phyloP scores from a whole-genome alignment of 345 rosid genomes.

The Gossypium mustelinum region DNA sequence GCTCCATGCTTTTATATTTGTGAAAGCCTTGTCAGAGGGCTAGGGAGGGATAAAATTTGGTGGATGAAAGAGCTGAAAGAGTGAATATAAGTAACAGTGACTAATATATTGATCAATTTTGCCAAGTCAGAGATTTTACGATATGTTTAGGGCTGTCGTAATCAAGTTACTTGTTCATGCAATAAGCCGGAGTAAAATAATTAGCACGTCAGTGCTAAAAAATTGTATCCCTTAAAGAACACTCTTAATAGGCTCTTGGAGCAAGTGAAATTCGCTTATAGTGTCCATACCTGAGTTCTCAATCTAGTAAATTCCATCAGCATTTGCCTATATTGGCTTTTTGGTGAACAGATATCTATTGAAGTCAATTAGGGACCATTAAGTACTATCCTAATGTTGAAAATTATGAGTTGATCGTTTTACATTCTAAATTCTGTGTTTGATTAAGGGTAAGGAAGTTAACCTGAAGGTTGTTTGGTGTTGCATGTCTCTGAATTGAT shows the following conservation, averaged over 20 bases:
- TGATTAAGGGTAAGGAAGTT: conserved; percentile 8
- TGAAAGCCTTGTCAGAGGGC: neutral
- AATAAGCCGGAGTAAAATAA: neutral
- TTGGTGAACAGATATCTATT: neutral
- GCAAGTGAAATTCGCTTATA: neutral
- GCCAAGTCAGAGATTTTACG: neutral
- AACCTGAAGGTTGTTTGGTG: conserved; percentile 13
- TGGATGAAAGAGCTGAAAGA: neutral
- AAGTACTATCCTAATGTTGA: neutral
- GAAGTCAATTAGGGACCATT: conserved; percentile 1
- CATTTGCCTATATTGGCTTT: neutral
- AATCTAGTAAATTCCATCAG: neutral
- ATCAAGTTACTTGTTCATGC: neutral
- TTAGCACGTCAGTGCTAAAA: neutral
- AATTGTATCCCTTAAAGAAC: neutral
- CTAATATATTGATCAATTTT: neutral
- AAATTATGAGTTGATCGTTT: neutral
- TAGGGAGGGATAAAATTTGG: neutral
- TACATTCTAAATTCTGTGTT: neutral
- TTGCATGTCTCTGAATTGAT: conserved; percentile 10
- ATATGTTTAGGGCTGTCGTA: neutral
- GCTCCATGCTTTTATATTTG: neutral
- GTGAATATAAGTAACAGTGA: neutral
- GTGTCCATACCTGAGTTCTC: neutral
- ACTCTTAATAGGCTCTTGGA: neutral